Percentiles rank a stretch among this genome's conserved stretches.
phyloP scores from a whole-genome alignment of 2,329 filamentous ascomycete species.

The Botrytis tulipae region DNA sequence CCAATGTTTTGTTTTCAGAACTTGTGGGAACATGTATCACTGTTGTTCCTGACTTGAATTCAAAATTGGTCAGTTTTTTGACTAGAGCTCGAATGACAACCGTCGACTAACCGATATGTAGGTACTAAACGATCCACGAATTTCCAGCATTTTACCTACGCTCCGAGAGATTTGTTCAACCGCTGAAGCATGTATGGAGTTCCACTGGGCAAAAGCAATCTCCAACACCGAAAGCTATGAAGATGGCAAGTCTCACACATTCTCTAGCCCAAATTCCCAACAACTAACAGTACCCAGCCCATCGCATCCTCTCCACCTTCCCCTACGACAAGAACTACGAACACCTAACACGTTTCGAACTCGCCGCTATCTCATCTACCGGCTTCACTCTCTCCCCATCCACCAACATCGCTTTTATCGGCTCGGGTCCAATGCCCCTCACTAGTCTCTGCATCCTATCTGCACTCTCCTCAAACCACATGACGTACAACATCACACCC shows the following conservation, averaged over 20 bases:
- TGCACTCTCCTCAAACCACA: constrained; percentile 34
- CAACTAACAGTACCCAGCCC: constrained; percentile 33
- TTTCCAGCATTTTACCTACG: constrained; percentile 40
- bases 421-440: constrained; percentile 50
- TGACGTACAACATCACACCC: neutral
- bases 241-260: constrained; percentile 24
- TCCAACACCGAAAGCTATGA: constrained; percentile 20
- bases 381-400: constrained; percentile 35
- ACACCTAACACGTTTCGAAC: constrained; percentile 48
- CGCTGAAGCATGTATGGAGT: constrained; percentile 48
- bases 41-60: constrained; percentile 1
- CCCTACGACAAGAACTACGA: constrained; percentile 52
- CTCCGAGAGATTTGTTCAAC: constrained; percentile 45
- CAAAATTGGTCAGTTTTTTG: neutral
- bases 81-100: neutral
- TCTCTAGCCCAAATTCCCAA: neutral
- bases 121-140: constrained; percentile 39
- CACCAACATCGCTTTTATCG: constrained; percentile 47
- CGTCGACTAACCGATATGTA: constrained; percentile 23
- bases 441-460: constrained; percentile 47
- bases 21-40: constrained; percentile 42
- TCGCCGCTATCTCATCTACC: constrained; percentile 42
- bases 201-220: constrained; percentile 45
- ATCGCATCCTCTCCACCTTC: constrained; percentile 38
- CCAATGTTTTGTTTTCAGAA: constrained; percentile 41